Evolutionary conservation across 768 basidiomycete species (phyloP), one percentile per base, ranked within the genome.

Genomic region (Pisolithus sp.): DNA sequence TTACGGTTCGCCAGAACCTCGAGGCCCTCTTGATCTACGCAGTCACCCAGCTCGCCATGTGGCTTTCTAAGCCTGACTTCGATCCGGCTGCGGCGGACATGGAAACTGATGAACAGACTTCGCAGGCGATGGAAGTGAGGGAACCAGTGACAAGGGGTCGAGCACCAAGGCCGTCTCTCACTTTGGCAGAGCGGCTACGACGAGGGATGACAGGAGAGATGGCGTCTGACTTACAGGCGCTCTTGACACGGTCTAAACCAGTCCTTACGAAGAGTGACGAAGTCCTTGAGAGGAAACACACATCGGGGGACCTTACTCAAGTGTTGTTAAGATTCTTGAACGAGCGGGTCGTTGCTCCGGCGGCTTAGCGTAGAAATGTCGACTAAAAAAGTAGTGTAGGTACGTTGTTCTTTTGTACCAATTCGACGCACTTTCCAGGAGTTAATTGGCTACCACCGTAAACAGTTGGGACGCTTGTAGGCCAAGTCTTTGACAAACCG

Each of bases 171-270:
- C 63, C 75, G 47, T 73, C 78, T 46, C 63, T 76, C 61, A 72
- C 79, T 42, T 66, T 88, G 66, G 80, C 83, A 52, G 83, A 86
- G 54, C 72, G 84, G 34, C 57, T 88, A 58, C 71, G 88, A 59
- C 71, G 88, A 54, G 87, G 86, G 0, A 83, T 89, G 83, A 85
- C 85, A 7, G 85, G 84, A 2, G 89, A 91, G 69, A 81, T 90
- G 77, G 82, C 81, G 38, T 75, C 76, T 1, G 89, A 91, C 64
- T 57, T 91, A 54, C 81, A 84, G 61, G 71, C 78, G 4, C 63
- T 90, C 59, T 51, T 91, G 67, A 79, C 68, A 53, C 87, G 81
- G 59, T 76, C 86, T 13, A 82, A 80, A 57, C 77, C 82, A 0
- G 66, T 88, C 34, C 68, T 91, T 23, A 74, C 70, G 13, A 85